Evolutionary conservation across 2,329 filamentous ascomycete genomes (phyloP).

Genomic region (Cladophialophora yegresii): DNA sequence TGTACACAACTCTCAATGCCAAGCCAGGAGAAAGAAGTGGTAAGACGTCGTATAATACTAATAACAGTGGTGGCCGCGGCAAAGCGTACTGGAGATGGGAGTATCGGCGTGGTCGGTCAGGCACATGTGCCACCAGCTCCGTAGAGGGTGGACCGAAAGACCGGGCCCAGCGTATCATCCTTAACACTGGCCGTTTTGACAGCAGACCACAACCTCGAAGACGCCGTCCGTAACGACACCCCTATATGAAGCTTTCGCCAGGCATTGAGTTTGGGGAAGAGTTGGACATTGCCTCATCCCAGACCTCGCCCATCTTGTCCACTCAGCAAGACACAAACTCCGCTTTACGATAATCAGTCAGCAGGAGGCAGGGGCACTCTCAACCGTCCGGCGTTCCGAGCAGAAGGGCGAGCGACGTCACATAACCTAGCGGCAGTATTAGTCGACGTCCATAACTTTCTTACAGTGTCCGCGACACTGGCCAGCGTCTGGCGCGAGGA

Average conservation of each 20-base stretch:
- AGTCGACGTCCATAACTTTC: neutral
- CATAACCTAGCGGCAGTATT: neutral
- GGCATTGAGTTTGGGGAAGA: neutral
- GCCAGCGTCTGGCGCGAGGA: neutral
- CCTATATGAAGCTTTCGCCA: neutral
- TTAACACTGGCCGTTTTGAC: too few relatives aligned
- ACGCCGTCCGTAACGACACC: neutral
- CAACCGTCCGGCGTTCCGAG: neutral
- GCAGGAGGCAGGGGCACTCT: neutral
- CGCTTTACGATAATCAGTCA: neutral
- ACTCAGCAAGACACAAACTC: neutral
- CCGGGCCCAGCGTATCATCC: too few relatives aligned
- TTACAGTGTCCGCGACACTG: neutral
- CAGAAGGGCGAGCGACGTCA: neutral
- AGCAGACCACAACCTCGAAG: neutral
- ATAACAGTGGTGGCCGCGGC: neutral
- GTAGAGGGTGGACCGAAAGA: too few relatives aligned
- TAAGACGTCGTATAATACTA: neutral
- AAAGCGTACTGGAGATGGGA: neutral
- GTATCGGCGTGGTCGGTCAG: neutral
- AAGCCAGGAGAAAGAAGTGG: neutral
- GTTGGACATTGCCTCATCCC: neutral
- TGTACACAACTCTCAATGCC: too few relatives aligned
- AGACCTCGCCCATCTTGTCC: neutral
- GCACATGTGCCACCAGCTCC: neutral